A percentile compares a stretch with the other conserved stretches of the same genome.
phyloP scores from a whole-genome alignment of 2,329 filamentous ascomycete species.

The Emmonsiellopsis sp. region DNA sequence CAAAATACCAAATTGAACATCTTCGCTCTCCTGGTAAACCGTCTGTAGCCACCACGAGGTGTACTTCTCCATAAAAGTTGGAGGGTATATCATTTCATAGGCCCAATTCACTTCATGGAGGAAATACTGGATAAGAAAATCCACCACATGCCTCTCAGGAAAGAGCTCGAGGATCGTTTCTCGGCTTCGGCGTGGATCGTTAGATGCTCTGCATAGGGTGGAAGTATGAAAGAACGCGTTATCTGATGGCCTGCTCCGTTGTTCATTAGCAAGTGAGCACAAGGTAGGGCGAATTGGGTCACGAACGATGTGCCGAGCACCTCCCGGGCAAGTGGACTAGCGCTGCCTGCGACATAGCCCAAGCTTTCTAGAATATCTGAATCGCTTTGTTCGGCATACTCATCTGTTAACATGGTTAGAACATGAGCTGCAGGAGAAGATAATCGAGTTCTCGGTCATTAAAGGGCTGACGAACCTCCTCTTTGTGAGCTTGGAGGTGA shows the following conservation, averaged over 20 bases:
- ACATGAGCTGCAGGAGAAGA: not conserved
- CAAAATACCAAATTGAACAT: constrained; percentile 1
- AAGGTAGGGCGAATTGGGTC: not conserved
- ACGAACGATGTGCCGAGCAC: not conserved
- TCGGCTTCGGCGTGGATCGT: not conserved
- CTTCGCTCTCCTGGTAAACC: not conserved
- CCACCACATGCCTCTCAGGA: not conserved
- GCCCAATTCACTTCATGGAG: constrained; percentile 1
- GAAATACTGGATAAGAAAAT: constrained; percentile 2
- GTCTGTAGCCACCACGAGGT: not conserved
- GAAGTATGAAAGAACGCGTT: not conserved
- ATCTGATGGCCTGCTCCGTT: not conserved
- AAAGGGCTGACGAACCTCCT: not conserved
- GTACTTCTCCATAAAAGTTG: constrained; percentile 2
- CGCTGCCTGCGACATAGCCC: not conserved
- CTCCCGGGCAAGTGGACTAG: not conserved
- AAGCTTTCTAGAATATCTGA: constrained; percentile 1
- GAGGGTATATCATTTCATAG: constrained; percentile 1
- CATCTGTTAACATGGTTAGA: not conserved
- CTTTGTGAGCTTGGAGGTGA: constrained; percentile 1
- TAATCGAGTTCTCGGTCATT: not conserved
- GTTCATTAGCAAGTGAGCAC: not conserved
- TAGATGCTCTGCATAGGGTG: not conserved
- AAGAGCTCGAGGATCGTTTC: not conserved
- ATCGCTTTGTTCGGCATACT: not conserved